Evolutionary conservation across 2,329 filamentous ascomycete genomes (phyloP), one percentile per base, ranked within the genome.

Genomic region (Trichophyton verrucosum): DNA sequence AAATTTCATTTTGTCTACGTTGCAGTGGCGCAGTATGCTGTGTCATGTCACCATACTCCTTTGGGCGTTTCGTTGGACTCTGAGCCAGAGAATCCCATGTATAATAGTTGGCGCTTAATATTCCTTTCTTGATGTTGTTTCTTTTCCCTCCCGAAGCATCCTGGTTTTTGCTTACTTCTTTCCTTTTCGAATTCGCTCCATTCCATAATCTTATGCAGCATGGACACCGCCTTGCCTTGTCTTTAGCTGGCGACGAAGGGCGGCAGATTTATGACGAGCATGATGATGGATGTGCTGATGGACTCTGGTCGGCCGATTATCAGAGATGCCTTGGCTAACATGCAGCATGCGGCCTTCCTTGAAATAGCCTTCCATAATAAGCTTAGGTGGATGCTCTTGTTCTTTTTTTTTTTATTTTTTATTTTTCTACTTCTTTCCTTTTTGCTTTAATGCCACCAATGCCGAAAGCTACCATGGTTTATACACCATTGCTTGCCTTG

Each of bases 81-180:
- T 30, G 49, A 55, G 24, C 49, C n/a, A 55, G 49, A 55, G 11
- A n/a, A 36, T 55, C n/a, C 49, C 49, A 33, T 55, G 49, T 55
- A 55, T 27, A 55, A 55, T 55, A 55, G 49, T 55, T 55, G 49
- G 49, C 49, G 49, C n/a, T 36, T 55, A 55, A 33, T 36, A 55
- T 55, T 6, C 27, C n/a, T 55, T 55, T 27, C 49, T 11, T 55
- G 49, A 55, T 55, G 27, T 13, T 33, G 22, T n/a, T 55, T n/a
- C 49, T 55, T 49, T 49, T 15, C 20, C 24, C 15, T 24, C 24
- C 46, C 24, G 46, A 49, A 49, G 27, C 46, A 24, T 13, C 22
- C 17, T 36, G 49, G 15, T 55, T 15, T 36, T 55, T 24, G 17
- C 27, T 17, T 33, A 3, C 49, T 17, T 11, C 49, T 33, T 55